phyloP scores from a whole-genome alignment of 305 asterid species.

The Fraxinus ornus region DNA sequence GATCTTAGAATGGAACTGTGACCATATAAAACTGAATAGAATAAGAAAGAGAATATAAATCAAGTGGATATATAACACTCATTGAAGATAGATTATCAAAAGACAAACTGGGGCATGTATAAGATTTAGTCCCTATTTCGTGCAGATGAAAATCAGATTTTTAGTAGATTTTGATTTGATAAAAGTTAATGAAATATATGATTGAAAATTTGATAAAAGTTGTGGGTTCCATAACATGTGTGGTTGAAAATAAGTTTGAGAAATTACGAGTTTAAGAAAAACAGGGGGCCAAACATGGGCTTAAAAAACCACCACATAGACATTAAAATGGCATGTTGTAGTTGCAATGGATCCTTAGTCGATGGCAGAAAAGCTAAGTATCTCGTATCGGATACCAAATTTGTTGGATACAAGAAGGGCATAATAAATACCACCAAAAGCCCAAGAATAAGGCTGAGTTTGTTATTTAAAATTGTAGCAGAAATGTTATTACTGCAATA shows the following conservation, averaged over 20 bases:
- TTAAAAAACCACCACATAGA: background rate
- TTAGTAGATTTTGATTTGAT: background rate
- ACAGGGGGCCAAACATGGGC: background rate
- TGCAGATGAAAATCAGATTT: background rate
- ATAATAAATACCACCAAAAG: background rate
- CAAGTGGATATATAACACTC: background rate
- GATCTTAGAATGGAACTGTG: background rate
- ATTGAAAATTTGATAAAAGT: background rate
- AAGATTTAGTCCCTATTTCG: background rate
- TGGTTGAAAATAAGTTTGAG: background rate
- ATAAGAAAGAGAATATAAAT: background rate
- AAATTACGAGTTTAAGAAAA: background rate
- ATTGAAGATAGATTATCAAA: background rate
- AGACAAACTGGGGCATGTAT: background rate
- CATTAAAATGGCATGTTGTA: background rate
- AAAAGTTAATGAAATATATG: background rate
- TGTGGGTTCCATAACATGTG: background rate
- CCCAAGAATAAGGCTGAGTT: background rate
- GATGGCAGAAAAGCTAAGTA: background rate
- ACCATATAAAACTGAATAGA: background rate
- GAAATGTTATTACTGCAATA: background rate
- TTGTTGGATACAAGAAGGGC: background rate
- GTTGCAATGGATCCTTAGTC: background rate
- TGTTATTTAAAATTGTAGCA: background rate
- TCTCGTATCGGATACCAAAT: background rate